phyloP scores from a whole-genome alignment of 108 stramenopile genomes.

The Chaetoceros muelleri region DNA sequence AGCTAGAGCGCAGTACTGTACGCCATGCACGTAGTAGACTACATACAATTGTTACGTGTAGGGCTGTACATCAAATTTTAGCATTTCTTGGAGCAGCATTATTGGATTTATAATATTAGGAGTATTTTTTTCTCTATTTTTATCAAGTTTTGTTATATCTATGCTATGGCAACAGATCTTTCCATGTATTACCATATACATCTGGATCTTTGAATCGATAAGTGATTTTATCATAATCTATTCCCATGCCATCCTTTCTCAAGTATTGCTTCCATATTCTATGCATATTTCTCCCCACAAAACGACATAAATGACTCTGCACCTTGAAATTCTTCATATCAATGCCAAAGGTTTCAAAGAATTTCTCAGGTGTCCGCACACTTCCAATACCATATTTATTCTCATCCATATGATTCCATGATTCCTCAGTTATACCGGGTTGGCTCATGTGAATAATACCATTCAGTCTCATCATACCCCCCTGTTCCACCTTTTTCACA shows the following conservation, averaged over 20 bases:
- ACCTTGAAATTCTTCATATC: conserved; percentile 63
- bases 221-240: conserved; percentile 41
- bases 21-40: too few species aligned
- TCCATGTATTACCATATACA: not conserved
- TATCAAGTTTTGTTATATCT: not conserved
- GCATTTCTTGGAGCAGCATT: too few species aligned
- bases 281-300: conserved; percentile 80
- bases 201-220: conserved; percentile 29
- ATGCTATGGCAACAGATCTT: not conserved
- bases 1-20: too few species aligned
- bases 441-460: conserved; percentile 75
- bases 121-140: too few species aligned
- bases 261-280: conserved; percentile 20
- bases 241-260: conserved; percentile 41
- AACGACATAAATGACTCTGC: conserved; percentile 68
- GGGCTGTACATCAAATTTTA: too few species aligned
- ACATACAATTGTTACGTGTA: too few species aligned
- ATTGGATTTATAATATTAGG: too few species aligned
- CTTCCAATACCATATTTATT: conserved; percentile 67
- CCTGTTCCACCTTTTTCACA: conserved; percentile 3
- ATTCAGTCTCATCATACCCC: conserved; percentile 70
- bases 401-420: conserved; percentile 41
- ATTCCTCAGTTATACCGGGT: conserved; percentile 13
- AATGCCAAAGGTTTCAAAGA: conserved; percentile 77
- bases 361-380: conserved; percentile 51